A percentile compares a stretch with the other conserved stretches of the same genome.
Evolutionary conservation across 257 asterid genomes (phyloP).

Genomic region (Solanum arcanum): DNA sequence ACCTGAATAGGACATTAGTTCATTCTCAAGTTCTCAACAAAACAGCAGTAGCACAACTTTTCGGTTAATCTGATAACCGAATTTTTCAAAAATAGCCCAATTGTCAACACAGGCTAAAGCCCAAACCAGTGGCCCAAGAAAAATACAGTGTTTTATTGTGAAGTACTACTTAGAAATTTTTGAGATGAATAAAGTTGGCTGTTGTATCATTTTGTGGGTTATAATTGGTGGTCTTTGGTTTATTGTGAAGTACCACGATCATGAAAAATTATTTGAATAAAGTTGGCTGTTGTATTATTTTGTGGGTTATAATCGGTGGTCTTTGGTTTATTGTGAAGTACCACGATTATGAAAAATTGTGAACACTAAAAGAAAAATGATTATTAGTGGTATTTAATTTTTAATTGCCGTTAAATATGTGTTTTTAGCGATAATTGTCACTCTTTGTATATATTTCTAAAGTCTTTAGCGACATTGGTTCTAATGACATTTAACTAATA

Average conservation of each 20-base stretch:
- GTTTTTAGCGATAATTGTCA: no score
- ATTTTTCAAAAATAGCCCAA: not conserved
- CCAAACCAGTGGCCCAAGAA: not conserved
- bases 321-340: not conserved
- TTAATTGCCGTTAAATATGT: no score
- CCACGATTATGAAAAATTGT: not conserved
- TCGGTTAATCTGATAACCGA: not conserved
- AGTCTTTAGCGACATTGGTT: no score
- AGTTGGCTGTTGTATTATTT: not conserved
- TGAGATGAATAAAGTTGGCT: not conserved
- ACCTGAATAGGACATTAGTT: no score
- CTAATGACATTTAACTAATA: no score
- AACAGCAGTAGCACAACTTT: not conserved
- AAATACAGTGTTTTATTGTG: not conserved
- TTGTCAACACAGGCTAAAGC: not conserved
- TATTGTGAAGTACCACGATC: not conserved
- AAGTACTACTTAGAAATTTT: not conserved
- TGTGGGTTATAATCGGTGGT: not conserved
- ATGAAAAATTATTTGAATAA: no score
- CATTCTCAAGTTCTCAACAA: not conserved
- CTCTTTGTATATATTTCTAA: no score
- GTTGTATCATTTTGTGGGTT: not conserved
- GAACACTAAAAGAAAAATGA: no score
- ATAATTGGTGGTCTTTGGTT: not conserved
- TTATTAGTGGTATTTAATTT: no score